Evolutionary conservation across 2,329 filamentous ascomycete genomes (phyloP), one percentile per base, ranked within the genome.

Genomic region (Colletotrichum noveboracense): DNA sequence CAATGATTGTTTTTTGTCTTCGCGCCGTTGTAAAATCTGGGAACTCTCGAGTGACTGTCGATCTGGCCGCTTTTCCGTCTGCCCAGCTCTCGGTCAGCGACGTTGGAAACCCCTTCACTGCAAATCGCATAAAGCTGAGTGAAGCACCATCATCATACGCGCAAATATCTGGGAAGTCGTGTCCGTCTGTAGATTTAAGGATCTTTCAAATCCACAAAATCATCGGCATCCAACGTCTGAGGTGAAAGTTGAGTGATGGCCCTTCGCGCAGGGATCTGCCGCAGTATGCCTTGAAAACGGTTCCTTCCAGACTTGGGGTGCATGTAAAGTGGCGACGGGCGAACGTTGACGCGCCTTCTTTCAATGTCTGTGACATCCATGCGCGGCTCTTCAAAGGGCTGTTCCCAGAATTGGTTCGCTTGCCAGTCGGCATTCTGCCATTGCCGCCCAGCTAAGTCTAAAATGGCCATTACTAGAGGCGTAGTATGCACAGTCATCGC

Each of bases 161-260:
- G 4, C 43, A n/a, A 48, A 48, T 4, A 4, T 48, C n/a, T 0
- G 1, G 3, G 10, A 4, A 21, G 0, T 48, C 2, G 0, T 21
- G n/a, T 2, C 43, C 43, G 0, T 48, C n/a, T 48, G 9, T 7
- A 48, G 43, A 48, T 21, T 4, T 7, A 4, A 48, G n/a, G 10
- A 3, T 9, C 43, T 21, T 12, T 21, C 10, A 21, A 48, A 21
- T 48, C n/a, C 43, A 48, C 2, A 21, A 21, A 21, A 21, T n/a
- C 18, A n/a, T 48, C n/a, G 43, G 43, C 43, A 21, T 48, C 18
- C n/a, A 43, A 43, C 18, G 18, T 43, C 16, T 16, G 38, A 48
- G 38, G 18, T 12, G 18, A 48, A 4, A 9, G 18, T 2, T 43
- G 38, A 9, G 38, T 18, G 38, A n/a, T 48, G 18, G 9, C 38